Base-by-base conservation (phyloP, 2,329 filamentous ascomycete genomes). In the Colletotrichum sp. region DNA sequence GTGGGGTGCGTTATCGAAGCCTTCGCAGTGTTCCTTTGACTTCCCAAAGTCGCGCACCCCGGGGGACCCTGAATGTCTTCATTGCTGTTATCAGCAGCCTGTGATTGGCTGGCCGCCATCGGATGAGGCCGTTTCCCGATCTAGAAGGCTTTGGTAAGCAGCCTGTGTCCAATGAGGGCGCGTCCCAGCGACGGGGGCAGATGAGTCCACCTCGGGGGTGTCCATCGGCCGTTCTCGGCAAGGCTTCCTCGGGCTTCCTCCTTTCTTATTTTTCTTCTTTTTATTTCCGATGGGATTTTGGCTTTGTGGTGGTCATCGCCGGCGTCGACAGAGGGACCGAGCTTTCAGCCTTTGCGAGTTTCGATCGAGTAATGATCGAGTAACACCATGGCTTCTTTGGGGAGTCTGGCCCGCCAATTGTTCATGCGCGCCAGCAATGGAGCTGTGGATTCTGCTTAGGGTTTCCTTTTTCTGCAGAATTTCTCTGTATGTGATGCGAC, bases 331-430 rank as follows among this genome's bases (percentile, higher is more conserved):
- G 69, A 28, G 55, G 61, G 69, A 34, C 61, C 21, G 70, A 72
- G 69, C 73, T 72, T 74, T 32, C 28, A 28, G 48, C 30, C 24
- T 32, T 62, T 48, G 76, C 76, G 80, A 82, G 82, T 86, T 87
- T 86, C 78, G 75, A 87, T 87, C 85, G 86, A 87, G 85, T 87
- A 87, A 87, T 79, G 63, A 84, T 86, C 83, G 84, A 85, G 84
- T 86, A 86, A 86, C n/a, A 81, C 63, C 36, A 68, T 21, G 32
- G 56, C 48, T 62, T 6, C 26, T 66, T 62, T 36, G 24, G 75
- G 56, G 21, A 18, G 28, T 62, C 43, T 62, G 68, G 43, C 64
- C 69, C 68, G 68, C 70, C 36, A 6, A 32, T 36, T 12, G 26
- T 52, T 62, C 52, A 59, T 73, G 70, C 65, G 58, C 43, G 38